These are phyloP conservation scores for Cyanophora paradoxa DNA, from an alignment of 78 protist species.

Conservation along the genomic window DNA sequence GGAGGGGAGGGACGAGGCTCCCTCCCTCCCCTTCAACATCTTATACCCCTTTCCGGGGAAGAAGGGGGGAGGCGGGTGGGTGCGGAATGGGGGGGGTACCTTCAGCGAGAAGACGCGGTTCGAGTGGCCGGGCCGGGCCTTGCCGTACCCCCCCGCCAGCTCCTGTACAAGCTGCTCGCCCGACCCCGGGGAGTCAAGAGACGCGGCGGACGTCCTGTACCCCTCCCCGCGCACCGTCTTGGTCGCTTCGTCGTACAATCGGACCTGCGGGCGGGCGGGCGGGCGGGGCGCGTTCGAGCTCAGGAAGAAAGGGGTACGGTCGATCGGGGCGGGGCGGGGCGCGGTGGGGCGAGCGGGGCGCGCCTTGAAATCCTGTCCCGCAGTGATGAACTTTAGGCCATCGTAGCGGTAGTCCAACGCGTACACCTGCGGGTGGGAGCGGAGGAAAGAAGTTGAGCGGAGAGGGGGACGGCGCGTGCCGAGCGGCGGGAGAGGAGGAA, in stretches of 20 bases:
- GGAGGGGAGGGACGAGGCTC: background rate
- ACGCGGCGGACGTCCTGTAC: no score
- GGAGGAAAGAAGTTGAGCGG: background rate
- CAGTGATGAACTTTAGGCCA: constrained; percentile 20
- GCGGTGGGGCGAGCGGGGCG: no score
- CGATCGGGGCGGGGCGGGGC: no score
- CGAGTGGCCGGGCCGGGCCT: constrained; percentile 8
- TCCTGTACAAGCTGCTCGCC: no score
- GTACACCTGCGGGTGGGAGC: background rate
- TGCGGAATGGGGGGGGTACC: no score
- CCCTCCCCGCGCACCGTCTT: no score
- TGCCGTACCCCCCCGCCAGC: constrained; percentile 1
- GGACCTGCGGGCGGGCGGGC: constrained; percentile 18
- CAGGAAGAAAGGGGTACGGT: no score
- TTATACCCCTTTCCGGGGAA: background rate
- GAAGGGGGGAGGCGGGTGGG: no score
- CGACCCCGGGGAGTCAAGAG: no score
- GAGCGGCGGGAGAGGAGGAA: background rate
- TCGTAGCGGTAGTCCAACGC: constrained; percentile 20
- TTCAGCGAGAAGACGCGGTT: constrained; percentile 22
- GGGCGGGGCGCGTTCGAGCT: no score
- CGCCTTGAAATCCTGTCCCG: constrained; percentile 17
- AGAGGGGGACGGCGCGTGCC: background rate
- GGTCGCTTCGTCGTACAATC: constrained; percentile 19
- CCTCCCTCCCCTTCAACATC: background rate